Base-by-base conservation (phyloP, 257 asterid species). In the Solanum pennellii region DNA sequence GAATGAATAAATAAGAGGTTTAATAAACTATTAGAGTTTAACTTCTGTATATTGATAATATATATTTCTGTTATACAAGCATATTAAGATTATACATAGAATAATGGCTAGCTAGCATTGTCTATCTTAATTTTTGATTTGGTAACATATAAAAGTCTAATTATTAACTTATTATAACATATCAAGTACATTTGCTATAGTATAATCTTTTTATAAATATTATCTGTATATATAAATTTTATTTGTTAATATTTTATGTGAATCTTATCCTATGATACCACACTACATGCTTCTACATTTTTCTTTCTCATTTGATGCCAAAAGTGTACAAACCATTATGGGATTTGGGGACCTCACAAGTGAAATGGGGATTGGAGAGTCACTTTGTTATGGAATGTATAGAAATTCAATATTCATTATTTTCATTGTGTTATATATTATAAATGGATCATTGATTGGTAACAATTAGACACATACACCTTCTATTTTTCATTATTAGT, bases 271-370 rank as follows among this genome's bases (percentile, higher is more conserved):
- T 68, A 31, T 65, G 83, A 45, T 31, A 88, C 59, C 71, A 37
- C 42, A 49, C 84, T 49, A 76, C 69, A 74, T 62, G 66, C 45
- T 80, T 88, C 90, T 86, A 79, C 90, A 80, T 79, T 79, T 80
- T 86, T 88, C 90, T 80, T 86, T 29, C 21, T 41, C 18, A 42
- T 66, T 84, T 84, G 87, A 33, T 71, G 79, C 9, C 59, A 84
- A 37, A 60, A n/a, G 39, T 83, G 77, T 35, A 66, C 41, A 16
- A 29, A 23, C 77, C 77, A 84, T 39, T 42, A 25, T 75, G 23
- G 84, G 59, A 47, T 77, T 49, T 83, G 35, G 85, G 76, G 12
- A 65, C 60, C 18, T 39, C 73, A 79, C 9, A 77, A 77, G 84
- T 68, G 72, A 59, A 87, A 88, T 83, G 79, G 2, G 68, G 56